phyloP scores from a whole-genome alignment of 2,329 filamentous ascomycete species.

The Phyllosticta citriasiana region DNA sequence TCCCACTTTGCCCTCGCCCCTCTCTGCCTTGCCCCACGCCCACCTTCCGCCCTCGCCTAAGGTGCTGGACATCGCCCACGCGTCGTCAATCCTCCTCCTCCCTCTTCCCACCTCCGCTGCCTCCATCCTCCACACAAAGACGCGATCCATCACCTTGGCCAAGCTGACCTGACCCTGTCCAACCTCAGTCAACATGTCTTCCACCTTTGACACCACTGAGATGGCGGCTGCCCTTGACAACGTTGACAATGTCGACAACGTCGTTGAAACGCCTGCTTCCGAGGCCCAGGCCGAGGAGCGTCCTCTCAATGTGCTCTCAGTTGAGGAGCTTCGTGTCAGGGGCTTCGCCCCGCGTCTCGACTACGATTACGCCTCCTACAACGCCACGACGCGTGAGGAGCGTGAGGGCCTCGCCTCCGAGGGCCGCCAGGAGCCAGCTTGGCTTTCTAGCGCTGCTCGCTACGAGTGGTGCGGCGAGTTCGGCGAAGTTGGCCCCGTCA shows the following conservation, averaged over 20 bases:
- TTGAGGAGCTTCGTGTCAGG: conserved; percentile 8
- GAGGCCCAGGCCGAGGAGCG: conserved; percentile 13
- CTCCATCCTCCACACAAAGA: not conserved
- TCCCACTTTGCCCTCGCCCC: not conserved
- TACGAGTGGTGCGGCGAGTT: conserved; percentile 82
- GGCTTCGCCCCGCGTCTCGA: conserved; percentile 40
- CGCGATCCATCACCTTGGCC: not conserved
- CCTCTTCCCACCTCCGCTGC: not conserved
- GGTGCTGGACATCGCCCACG: no score
- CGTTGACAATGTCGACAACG: conserved; percentile 4
- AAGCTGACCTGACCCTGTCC: not conserved
- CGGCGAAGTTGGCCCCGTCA: conserved; percentile 71
- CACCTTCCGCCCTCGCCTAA: not conserved
- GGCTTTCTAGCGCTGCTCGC: conserved; percentile 49
- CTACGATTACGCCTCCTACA: conserved; percentile 39
- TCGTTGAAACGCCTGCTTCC: conserved; percentile 18
- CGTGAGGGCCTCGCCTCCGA: conserved; percentile 14
- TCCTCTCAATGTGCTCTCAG: not conserved
- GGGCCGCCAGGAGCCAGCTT: conserved; percentile 17
- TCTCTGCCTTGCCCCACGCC: no score
- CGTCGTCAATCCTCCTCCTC: not conserved
- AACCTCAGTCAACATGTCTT: conserved; percentile 1
- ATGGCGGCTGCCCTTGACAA: conserved; percentile 16
- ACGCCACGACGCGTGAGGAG: conserved; percentile 12
- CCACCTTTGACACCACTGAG: conserved; percentile 13